phyloP scores from a whole-genome alignment of 179 eudicot species.

The Monotropa hypopitys region DNA sequence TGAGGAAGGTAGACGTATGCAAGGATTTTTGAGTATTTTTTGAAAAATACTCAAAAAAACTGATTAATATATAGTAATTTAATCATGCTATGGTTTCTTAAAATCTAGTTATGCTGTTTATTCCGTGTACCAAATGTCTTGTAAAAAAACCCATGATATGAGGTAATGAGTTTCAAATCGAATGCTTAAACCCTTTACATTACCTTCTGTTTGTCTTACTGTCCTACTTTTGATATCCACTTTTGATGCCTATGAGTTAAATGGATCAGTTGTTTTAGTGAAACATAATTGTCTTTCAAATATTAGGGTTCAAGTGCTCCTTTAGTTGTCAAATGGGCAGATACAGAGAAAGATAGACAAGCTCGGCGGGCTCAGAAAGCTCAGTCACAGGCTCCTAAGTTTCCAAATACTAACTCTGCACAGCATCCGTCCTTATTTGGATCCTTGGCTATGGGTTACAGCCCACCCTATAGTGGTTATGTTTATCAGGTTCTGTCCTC shows the following conservation, averaged over 20 bases:
- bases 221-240: background rate
- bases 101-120: background rate
- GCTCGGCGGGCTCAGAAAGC: constrained; percentile 82
- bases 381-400: constrained; percentile 42
- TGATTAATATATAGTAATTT: background rate
- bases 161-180: background rate
- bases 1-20: constrained; percentile 3
- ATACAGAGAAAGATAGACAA: constrained; percentile 94
- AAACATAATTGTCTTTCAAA: background rate
- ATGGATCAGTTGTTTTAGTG: background rate
- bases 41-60: background rate
- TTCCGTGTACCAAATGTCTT: background rate
- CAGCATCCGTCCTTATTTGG: constrained; percentile 63
- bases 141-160: background rate
- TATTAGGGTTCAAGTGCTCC: constrained; percentile 81
- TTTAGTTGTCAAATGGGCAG: constrained; percentile 97
- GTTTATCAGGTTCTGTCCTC: constrained; percentile 72
- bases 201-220: background rate
- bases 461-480: constrained; percentile 66
- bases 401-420: constrained; percentile 38
- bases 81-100: background rate
- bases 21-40: no score
- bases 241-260: background rate
- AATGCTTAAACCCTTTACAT: background rate
- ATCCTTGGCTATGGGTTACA: constrained; percentile 73